A percentile compares a stretch with the other conserved stretches of the same genome.
Evolutionary conservation across 1,284 basidiomycete genomes (phyloP).

Genomic region (Ceratobasidium sp.): DNA sequence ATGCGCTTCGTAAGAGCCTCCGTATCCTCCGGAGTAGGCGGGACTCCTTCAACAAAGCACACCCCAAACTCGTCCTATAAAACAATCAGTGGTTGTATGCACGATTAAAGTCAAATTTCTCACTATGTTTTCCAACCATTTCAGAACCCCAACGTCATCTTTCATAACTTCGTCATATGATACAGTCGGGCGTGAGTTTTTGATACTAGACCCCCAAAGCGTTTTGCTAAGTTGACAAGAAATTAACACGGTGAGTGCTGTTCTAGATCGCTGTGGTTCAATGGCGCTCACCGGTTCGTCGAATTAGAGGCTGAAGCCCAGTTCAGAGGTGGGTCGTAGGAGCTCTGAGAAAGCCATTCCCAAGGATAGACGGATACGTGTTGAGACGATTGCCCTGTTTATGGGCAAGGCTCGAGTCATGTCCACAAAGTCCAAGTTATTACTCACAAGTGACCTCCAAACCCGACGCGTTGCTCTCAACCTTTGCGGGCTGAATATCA

Average conservation of each 20-base stretch:
- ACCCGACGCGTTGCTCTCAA: slow-evolving; percentile 71
- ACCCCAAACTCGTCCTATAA: slow-evolving; percentile 85
- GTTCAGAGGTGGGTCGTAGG: slow-evolving; percentile 72
- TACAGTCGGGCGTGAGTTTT: slow-evolving; percentile 79
- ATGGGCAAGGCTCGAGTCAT: background rate
- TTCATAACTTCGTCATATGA: slow-evolving; percentile 80
- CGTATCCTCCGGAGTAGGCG: slow-evolving; percentile 83
- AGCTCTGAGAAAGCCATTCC: slow-evolving; percentile 80
- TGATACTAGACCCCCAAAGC: slow-evolving; percentile 85
- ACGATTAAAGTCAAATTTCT: slow-evolving; percentile 51
- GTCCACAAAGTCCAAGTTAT: background rate
- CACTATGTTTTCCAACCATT: slow-evolving; percentile 87
- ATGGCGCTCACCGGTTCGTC: background rate
- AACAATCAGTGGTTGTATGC: background rate
- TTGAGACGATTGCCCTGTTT: slow-evolving; percentile 67
- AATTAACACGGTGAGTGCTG: background rate
- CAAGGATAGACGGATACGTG: slow-evolving; percentile 88
- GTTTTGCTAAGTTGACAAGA: slow-evolving; percentile 64
- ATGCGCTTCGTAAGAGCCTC: slow-evolving; percentile 82
- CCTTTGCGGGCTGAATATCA: slow-evolving; percentile 73
- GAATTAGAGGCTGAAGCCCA: background rate
- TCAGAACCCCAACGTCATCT: slow-evolving; percentile 74
- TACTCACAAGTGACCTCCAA: slow-evolving; percentile 73
- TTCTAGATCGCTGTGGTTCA: background rate
- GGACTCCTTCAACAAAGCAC: slow-evolving; percentile 86